Conservation (phyloP, 2,329 filamentous ascomycete genomes). For the Delphinella strobiligena region DNA sequence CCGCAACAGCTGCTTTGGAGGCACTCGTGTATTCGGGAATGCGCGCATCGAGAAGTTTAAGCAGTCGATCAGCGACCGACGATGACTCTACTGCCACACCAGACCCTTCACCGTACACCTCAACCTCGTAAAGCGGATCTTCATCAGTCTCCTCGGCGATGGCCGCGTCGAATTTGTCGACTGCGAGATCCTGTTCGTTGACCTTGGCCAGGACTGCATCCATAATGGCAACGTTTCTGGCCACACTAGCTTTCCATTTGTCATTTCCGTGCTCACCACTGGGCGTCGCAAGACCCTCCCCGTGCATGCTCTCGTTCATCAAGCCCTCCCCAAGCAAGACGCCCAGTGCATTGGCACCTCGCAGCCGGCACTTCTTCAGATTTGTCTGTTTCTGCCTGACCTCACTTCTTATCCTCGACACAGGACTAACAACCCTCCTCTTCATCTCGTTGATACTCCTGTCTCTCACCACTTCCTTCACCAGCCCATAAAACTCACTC, state of each 20-base stretch:
- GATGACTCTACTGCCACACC: slow-evolving; percentile 25
- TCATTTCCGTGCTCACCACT: slow-evolving; percentile 19
- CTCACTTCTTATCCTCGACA: slow-evolving; percentile 63
- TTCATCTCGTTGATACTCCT: slow-evolving; percentile 60
- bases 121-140: slow-evolving; percentile 32
- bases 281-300: slow-evolving; percentile 19
- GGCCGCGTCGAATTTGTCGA: slow-evolving; percentile 43
- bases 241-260: slow-evolving; percentile 63
- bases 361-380: slow-evolving; percentile 60
- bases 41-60: slow-evolving; percentile 54
- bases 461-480: slow-evolving; percentile 62
- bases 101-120: slow-evolving; percentile 21
- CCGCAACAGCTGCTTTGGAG: slow-evolving; percentile 43
- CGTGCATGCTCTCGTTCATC: slow-evolving; percentile 36
- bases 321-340: slow-evolving; percentile 80
- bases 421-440: slow-evolving; percentile 60
- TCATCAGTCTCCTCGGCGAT: slow-evolving; percentile 45
- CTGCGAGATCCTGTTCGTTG: slow-evolving; percentile 44
- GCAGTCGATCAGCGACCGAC: slow-evolving; percentile 54
- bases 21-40: slow-evolving; percentile 54
- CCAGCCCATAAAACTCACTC: slow-evolving; percentile 61
- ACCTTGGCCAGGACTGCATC: slow-evolving; percentile 70
- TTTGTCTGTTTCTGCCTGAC: slow-evolving; percentile 61
- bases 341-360: slow-evolving; percentile 77
- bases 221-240: slow-evolving; percentile 73